Evolutionary conservation across 306 rosid species (phyloP), one percentile per base, ranked within the genome.

Genomic region (Vicia sativa): DNA sequence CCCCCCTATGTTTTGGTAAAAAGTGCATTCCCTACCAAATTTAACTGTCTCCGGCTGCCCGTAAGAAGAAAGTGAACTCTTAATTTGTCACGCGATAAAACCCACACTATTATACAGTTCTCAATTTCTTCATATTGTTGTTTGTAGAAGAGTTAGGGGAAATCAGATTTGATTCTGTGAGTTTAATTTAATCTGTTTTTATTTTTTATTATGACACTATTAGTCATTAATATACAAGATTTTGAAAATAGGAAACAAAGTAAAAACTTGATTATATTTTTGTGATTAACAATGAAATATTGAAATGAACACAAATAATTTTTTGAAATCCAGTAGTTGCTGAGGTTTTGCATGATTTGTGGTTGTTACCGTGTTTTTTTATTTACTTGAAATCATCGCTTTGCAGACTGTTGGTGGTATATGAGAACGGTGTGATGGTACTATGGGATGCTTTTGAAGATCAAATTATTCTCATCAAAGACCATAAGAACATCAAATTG

Each of bases 361-460:
- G 7, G 5, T 31, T 46, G 44, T 14, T 67, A 13, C 8, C 56
- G 21, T 66, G 62, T 62, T 45, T 16, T 18, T 63, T 60, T 18
- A 21, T 52, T 71, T 59, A n/a, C 58, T 44, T 73, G 55, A 74
- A 73, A 58, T 25, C 12, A 63, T 68, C 70, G 60, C 79, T 79
- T 81, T 83, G 76, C 83, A 92, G 97, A 78, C 59, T 92, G 79
- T 78, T 89, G 77, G 81, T 92, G 62, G 95, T 85, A 23, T 92
- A 84, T 79, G 96, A 85, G 82, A 92, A 85, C 79, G 96, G 96
- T 5, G 52, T 89, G 72, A 77, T 92, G 23, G 72, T 86, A 74
- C 89, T 92, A 26, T 92, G 97, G 97, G 96, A 92, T 85, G 90
- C 87, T 74, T 89, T 80, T 48, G 89, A 81, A 78, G 96, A 92